Evolutionary conservation across 2,329 filamentous ascomycete species (phyloP), one percentile per base, ranked within the genome.

Genomic region (Phialophora chinensis): DNA sequence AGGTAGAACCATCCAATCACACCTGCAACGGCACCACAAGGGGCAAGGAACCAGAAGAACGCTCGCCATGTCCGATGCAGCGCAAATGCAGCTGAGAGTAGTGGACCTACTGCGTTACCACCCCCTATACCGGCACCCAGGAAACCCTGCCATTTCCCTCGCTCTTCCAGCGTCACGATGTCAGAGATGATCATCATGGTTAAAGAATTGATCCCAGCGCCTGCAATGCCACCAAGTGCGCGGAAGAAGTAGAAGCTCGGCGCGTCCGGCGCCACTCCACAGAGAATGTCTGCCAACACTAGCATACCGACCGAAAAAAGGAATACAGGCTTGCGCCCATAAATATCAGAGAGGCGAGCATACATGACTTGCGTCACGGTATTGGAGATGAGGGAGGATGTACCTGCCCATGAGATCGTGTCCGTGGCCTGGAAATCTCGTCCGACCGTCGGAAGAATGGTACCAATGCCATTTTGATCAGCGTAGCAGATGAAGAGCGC

Each of bases 291-390:
- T 1, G 84, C 85, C 11, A 89, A 63, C 3, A 81, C 80, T 4
- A 90, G 76, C 17, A 88, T 74, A 0, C 78, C 78, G 10, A 88
- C 75, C 1, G 84, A 84, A 1, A 79, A 79, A 1, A 90, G 72
- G 58, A 86, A 84, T 3, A 89, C 80, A 7, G 82, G 79, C 73
- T 89, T 89, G 20, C 87, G 82, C 23, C 86, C 86, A 60, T 88
- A 83, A 1, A 88, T 84, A 74, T 89, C 86, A 0, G 86, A 88
- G 2, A 88, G 71, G 2, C 86, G 81, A 23, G 87, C 87, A 73
- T 89, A 89, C 0, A 90, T 79, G 67, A 89, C 85, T 69, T 88
- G 87, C 69, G 89, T 90, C 44, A 85, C 83, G 0, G 88, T 89
- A 33, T 67, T 65, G 23, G 57, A 50, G 53, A 65, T 65, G 20